Evolutionary conservation across 1,284 basidiomycete genomes (phyloP).

Genomic region (Xerocomus amazonicus): DNA sequence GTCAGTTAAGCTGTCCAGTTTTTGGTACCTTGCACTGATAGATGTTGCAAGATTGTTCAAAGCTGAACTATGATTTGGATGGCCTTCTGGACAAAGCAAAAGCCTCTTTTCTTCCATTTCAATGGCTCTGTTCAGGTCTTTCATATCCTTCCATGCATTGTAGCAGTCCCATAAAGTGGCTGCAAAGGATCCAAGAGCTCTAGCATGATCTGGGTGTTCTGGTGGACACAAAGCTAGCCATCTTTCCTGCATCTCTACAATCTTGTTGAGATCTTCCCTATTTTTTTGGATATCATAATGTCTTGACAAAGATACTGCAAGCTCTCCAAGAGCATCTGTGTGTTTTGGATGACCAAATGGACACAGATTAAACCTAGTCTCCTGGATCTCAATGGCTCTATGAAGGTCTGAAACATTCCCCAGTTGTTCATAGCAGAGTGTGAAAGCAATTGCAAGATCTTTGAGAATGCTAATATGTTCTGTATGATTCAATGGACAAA

Average conservation of each 20-base stretch:
- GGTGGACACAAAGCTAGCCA: not conserved
- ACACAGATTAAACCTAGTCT: not conserved
- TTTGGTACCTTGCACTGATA: not conserved
- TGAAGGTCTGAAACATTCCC: not conserved
- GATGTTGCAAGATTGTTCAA: not conserved
- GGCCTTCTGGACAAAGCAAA: not conserved
- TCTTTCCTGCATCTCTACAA: not conserved
- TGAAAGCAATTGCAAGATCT: not conserved
- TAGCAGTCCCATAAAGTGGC: not conserved
- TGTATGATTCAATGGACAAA: not conserved
- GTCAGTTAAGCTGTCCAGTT: not conserved
- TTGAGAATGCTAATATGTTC: not conserved
- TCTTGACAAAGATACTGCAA: not conserved
- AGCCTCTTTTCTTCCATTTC: not conserved
- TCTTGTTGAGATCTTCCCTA: not conserved
- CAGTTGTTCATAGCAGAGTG: not conserved
- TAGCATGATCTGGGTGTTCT: not conserved
- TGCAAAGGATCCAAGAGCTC: not conserved
- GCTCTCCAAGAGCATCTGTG: not conserved
- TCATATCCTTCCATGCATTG: not conserved
- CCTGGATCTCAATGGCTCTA: not conserved
- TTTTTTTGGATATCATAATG: not conserved
- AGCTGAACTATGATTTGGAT: not conserved
- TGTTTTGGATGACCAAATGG: not conserved
- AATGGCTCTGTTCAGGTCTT: not conserved